Evolutionary conservation across 1,284 basidiomycete species (phyloP).

Genomic region (Rhodotorula sp.): DNA sequence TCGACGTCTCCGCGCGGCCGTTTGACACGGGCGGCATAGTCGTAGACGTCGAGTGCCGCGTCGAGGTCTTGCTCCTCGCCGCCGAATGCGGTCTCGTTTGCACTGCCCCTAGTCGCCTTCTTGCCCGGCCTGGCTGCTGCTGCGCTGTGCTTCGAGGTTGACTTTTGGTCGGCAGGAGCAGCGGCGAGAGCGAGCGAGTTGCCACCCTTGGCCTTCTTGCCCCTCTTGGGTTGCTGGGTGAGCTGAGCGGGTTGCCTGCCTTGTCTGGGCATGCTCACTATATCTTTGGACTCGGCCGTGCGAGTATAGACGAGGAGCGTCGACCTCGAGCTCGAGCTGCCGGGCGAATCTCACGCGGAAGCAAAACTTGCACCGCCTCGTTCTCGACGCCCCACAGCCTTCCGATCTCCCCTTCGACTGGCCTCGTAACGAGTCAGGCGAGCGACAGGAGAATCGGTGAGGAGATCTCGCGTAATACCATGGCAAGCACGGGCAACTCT

Average conservation of each 20-base stretch:
- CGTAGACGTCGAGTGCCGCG: constrained; percentile 31
- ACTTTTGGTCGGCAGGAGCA: not conserved
- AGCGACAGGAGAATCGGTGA: too few species aligned
- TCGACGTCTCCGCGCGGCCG: constrained; percentile 31
- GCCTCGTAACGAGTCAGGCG: not conserved
- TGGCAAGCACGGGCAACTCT: not conserved
- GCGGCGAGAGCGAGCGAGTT: not conserved
- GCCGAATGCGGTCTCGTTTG: not conserved
- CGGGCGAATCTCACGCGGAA: too few species aligned
- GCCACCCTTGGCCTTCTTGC: not conserved
- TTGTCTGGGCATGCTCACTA: not conserved
- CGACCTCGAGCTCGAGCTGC: not conserved
- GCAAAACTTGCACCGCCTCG: too few species aligned
- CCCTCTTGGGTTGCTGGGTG: not conserved
- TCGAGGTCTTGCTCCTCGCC: not conserved
- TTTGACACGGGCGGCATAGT: constrained; percentile 19
- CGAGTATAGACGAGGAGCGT: not conserved
- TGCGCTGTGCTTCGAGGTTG: not conserved
- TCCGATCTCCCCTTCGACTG: not conserved
- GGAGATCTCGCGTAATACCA: too few species aligned
- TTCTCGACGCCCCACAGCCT: not conserved
- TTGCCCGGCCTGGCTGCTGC: not conserved
- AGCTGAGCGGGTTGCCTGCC: constrained; percentile 1
- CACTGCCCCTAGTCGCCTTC: not conserved
- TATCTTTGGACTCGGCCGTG: not conserved